These are phyloP conservation scores for Clitocybe nebularis DNA, from an alignment of 1,284 basidiomycete genomes.

Conservation along the genomic window DNA sequence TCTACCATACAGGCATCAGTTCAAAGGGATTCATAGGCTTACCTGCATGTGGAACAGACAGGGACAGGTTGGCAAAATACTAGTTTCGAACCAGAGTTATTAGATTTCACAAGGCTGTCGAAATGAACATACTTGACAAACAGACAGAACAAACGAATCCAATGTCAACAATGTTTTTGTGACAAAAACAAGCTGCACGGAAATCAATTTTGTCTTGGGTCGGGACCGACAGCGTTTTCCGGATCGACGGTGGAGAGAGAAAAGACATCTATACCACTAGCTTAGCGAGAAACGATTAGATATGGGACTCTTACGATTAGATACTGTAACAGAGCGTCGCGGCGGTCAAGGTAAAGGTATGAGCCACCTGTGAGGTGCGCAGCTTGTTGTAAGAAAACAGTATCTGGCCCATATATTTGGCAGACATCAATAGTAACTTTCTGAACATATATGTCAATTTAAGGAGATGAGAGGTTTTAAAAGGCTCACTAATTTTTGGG, in stretches of 20 bases:
- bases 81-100: constrained; percentile 26
- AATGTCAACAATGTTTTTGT: constrained; percentile 93
- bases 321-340: constrained; percentile 84
- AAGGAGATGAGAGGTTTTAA: constrained; percentile 12
- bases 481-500: constrained; percentile 82
- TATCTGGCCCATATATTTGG: constrained; percentile 86
- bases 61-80: constrained; percentile 93
- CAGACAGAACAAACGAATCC: constrained; percentile 98
- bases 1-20: constrained; percentile 91
- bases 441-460: constrained; percentile 35
- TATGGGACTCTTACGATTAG: constrained; percentile 60
- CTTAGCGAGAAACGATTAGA: constrained; percentile 7
- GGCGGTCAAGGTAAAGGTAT: constrained; percentile 81
- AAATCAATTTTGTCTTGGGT: constrained; percentile 96
- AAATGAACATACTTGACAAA: constrained; percentile 72
- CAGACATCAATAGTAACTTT: constrained; percentile 96
- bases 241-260: constrained; percentile 78
- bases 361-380: constrained; percentile 93
- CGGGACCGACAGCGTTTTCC: constrained; percentile 78
- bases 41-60: constrained; percentile 91
- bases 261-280: constrained; percentile 75
- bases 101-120: constrained; percentile 5
- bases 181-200: constrained; percentile 97
- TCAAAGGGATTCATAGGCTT: no score
- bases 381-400: constrained; percentile 97